Evolutionary conservation across 306 rosid species (phyloP).

Genomic region (Casuarina cunninghamiana): DNA sequence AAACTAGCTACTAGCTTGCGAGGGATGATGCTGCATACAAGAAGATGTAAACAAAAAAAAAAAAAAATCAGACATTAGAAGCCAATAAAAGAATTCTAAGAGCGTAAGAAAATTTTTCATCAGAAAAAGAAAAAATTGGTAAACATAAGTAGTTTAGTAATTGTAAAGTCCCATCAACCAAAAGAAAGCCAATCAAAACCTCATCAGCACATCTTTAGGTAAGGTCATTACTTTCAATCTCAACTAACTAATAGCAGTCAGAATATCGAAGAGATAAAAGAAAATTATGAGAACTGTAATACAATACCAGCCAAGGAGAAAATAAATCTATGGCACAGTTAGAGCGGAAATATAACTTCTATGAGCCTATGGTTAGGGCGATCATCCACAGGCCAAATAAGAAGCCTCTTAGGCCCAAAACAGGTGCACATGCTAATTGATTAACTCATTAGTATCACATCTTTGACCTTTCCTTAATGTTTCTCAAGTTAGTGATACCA

Average conservation of each 20-base stretch:
- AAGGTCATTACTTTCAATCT: not conserved
- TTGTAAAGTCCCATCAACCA: not conserved
- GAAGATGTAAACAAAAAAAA: not conserved
- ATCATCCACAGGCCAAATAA: not conserved
- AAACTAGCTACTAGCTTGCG: conserved; percentile 7
- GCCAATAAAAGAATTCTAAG: not conserved
- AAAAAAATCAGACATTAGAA: not conserved
- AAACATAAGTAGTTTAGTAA: not conserved
- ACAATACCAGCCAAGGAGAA: not conserved
- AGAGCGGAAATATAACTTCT: not conserved
- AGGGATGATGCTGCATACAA: not conserved
- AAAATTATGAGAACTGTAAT: not conserved
- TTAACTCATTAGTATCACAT: not conserved
- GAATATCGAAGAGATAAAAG: not conserved
- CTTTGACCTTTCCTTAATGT: not conserved
- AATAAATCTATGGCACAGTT: not conserved
- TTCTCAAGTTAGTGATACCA: too few relatives aligned
- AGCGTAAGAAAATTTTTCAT: not conserved
- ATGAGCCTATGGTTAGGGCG: not conserved
- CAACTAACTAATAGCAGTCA: not conserved
- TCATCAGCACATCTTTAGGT: not conserved
- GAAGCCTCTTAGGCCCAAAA: not conserved
- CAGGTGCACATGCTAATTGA: not conserved
- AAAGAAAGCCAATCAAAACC: not conserved
- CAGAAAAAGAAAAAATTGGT: not conserved